Evolutionary conservation across 2,329 filamentous ascomycete genomes (phyloP), one percentile per base, ranked within the genome.

Genomic region (Xylaria digitata): DNA sequence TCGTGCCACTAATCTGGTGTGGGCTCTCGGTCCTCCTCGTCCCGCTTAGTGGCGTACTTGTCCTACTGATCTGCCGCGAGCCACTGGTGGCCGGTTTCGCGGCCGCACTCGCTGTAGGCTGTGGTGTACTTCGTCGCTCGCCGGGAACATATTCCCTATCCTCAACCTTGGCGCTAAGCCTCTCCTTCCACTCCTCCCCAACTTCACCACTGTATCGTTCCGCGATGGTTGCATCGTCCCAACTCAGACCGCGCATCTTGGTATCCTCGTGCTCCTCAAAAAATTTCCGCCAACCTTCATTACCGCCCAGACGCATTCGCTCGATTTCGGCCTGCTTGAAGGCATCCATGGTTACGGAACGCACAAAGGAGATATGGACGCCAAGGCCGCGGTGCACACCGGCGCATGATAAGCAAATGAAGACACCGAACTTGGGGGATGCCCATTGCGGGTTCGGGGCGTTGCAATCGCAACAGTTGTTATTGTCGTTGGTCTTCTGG

Each of bases 361-460:
- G 92, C 71, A 99, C 94, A 82, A 99, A 99, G 78, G 94, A 97
- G 80, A 99, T 97, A 84, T 99, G 96, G 42, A 99, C 96, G 68
- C 96, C 96, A 34, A 99, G 89, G 2, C 94, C 94, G 70, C 96
- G 92, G 82, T 99, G 96, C 60, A 96, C 92, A 74, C 96, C 96
- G 40, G 94, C 95, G 84, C 96, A 99, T 70, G 91, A 93, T 59
- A 99, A 89, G 82, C 96, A 99, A 86, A 99, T 97, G 84, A 99
- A 99, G 80, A 97, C 93, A 77, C 95, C 95, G 78, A 99, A 97
- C 82, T 99, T 99, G 71, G 96, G 96, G 43, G 94, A 86, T 73
- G 96, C 95, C 96, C 96, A 99, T 91, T 99, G 96, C 70, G 96
- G 96, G 75, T 93, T 96, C 23, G 96, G 95, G 50, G 96, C 95